A percentile compares a stretch with the other conserved stretches of the same genome.
Evolutionary conservation across 495 filamentous ascomycete species (phyloP).

Genomic region (Pseudevernia furfuracea): DNA sequence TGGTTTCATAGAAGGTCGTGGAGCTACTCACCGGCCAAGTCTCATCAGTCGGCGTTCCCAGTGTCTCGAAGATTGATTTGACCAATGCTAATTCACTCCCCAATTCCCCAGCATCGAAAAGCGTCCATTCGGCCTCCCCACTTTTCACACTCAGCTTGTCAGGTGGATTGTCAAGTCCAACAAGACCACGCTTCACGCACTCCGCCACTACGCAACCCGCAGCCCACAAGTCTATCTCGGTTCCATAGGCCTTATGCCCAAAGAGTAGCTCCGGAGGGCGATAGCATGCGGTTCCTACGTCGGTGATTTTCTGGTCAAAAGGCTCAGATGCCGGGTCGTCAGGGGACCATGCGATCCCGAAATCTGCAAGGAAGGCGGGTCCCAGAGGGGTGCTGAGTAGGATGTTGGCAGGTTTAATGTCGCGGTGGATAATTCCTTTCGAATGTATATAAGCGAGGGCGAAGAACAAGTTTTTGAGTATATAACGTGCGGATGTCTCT

Average conservation of each 20-base stretch:
- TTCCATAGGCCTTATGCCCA: constrained; percentile 63
- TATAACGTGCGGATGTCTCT: constrained; percentile 31
- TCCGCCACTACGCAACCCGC: constrained; percentile 77
- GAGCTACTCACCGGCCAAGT: constrained; percentile 62
- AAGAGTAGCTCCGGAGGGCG: constrained; percentile 87
- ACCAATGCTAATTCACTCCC: constrained; percentile 90
- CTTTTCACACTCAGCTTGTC: constrained; percentile 29
- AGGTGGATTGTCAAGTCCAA: constrained; percentile 34
- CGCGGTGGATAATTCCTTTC: constrained; percentile 76
- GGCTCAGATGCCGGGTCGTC: constrained; percentile 55
- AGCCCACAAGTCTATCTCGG: constrained; percentile 79
- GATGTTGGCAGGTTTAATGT: constrained; percentile 89
- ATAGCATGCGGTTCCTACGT: constrained; percentile 89
- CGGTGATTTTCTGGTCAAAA: constrained; percentile 64
- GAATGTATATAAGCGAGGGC: constrained; percentile 67
- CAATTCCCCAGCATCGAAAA: constrained; percentile 81
- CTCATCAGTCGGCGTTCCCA: constrained; percentile 72
- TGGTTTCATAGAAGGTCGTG: neutral
- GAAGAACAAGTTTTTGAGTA: constrained; percentile 59
- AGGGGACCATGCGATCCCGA: constrained; percentile 82
- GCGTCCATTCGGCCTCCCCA: constrained; percentile 38
- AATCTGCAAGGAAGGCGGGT: constrained; percentile 74
- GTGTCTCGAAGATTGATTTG: constrained; percentile 76
- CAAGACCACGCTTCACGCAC: constrained; percentile 29
- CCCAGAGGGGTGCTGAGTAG: constrained; percentile 60